A percentile compares a stretch with the other conserved stretches of the same genome.
Evolutionary conservation across 306 rosid species (phyloP).

Genomic region (Cucurbita argyrosperma): DNA sequence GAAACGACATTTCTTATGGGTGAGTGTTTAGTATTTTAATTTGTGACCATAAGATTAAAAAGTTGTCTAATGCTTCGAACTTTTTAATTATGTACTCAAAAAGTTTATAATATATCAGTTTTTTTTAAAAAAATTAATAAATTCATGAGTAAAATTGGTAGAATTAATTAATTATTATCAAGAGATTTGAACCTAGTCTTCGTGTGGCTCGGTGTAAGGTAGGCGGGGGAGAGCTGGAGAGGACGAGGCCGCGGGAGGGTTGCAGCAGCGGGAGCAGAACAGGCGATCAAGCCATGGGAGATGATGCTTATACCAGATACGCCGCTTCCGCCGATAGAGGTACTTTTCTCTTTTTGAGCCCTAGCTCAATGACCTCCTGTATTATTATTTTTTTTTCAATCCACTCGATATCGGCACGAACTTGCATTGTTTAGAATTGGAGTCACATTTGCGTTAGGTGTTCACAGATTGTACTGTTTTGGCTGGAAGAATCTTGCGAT

Average conservation of each 20-base stretch:
- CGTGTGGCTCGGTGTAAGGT: not conserved
- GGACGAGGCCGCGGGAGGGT: not conserved
- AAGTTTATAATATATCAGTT: too few relatives aligned
- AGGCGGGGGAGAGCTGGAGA: not conserved
- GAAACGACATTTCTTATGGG: too few relatives aligned
- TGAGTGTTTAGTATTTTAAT: too few relatives aligned
- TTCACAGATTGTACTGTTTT: not conserved
- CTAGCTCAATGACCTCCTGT: not conserved
- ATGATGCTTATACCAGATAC: conserved; percentile 38
- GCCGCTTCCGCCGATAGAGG: conserved; percentile 27
- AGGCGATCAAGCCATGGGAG: conserved; percentile 22
- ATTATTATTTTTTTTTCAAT: not conserved
- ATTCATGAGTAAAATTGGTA: too few relatives aligned
- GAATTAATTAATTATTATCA: too few relatives aligned
- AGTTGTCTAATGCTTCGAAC: too few relatives aligned
- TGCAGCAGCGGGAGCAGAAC: not conserved
- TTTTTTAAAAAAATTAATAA: too few relatives aligned
- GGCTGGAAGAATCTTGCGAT: not conserved
- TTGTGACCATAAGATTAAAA: too few relatives aligned
- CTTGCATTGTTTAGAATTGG: not conserved
- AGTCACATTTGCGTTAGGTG: not conserved
- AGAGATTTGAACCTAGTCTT: not conserved
- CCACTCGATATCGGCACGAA: not conserved
- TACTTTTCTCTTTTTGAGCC: conserved; percentile 4
- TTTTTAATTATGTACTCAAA: too few relatives aligned